Evolutionary conservation across 441 rosid genomes (phyloP).

Genomic region (Omphalea diandra): DNA sequence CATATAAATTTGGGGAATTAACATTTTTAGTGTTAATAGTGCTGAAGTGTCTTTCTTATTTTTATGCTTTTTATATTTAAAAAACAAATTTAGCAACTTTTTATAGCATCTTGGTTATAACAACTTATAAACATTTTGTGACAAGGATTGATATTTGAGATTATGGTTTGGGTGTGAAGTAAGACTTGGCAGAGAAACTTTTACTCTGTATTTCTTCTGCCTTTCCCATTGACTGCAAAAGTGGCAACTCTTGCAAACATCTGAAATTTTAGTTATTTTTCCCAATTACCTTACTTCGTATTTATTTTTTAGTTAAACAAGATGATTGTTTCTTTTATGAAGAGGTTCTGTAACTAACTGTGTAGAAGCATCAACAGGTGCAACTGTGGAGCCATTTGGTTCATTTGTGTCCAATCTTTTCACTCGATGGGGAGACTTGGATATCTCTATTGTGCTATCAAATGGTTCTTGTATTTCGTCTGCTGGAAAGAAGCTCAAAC

Average conservation of each 20-base stretch:
- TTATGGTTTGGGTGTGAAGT: conserved; percentile 3
- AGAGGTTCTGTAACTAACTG: neutral
- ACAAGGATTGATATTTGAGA: neutral
- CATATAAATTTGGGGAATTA: too few relatives aligned
- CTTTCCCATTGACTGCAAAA: neutral
- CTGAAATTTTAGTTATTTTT: neutral
- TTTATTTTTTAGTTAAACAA: neutral
- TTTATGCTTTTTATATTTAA: too few relatives aligned
- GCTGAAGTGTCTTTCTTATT: neutral
- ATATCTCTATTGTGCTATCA: conserved; percentile 64
- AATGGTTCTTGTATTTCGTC: conserved; percentile 54
- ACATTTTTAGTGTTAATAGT: neutral
- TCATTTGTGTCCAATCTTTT: conserved; percentile 88
- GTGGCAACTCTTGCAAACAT: neutral
- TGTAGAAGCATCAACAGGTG: conserved; percentile 47
- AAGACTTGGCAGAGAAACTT: neutral
- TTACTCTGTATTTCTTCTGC: neutral
- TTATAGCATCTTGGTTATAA: too few relatives aligned
- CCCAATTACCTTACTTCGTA: neutral
- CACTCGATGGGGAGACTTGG: conserved; percentile 83
- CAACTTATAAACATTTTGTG: too few relatives aligned
- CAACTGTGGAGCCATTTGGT: conserved; percentile 87
- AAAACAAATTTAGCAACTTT: neutral
- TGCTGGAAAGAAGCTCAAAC: conserved; percentile 69
- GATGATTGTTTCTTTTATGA: neutral